Conservation (phyloP, 192 early-diverging fungal species). For the Podila clonocystis region DNA sequence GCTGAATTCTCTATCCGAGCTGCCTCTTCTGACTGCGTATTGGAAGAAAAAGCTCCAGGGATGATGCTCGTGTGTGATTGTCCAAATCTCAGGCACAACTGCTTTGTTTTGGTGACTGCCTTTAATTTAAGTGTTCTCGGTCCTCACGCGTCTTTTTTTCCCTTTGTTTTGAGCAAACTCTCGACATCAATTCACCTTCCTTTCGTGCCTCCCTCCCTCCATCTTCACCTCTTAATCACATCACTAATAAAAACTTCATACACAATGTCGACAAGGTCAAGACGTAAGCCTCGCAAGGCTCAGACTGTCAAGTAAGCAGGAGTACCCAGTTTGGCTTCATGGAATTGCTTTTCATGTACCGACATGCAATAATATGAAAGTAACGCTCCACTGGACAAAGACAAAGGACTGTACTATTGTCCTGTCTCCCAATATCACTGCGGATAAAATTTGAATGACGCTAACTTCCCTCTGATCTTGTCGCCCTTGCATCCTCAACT, state of each 20-base stretch:
- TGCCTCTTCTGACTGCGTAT: conserved; percentile 15
- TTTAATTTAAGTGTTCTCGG: too few species aligned
- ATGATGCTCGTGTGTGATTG: too few species aligned
- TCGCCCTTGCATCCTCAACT: neutral
- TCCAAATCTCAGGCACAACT: neutral
- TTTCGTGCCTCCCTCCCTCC: too few species aligned
- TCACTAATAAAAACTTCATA: too few species aligned
- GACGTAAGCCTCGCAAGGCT: conserved; percentile 43
- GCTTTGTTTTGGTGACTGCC: neutral
- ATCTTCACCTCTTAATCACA: too few species aligned
- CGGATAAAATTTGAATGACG: too few species aligned
- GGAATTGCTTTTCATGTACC: neutral
- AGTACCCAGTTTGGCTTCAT: neutral
- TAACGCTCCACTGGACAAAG: neutral
- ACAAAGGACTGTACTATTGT: neutral
- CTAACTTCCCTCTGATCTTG: neutral
- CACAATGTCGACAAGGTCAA: conserved; percentile 37
- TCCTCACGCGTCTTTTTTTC: too few species aligned
- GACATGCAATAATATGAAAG: neutral
- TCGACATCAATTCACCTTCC: too few species aligned
- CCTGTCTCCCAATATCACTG: too few species aligned
- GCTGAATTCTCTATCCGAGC: conserved; percentile 17
- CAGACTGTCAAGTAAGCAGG: conserved; percentile 29
- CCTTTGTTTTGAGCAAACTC: too few species aligned
- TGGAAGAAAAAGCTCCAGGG: conserved; percentile 16